Percentiles rank a stretch among this genome's conserved stretches.
phyloP scores from a whole-genome alignment of 2,329 filamentous ascomycete genomes.

The Laburnicola sp. region DNA sequence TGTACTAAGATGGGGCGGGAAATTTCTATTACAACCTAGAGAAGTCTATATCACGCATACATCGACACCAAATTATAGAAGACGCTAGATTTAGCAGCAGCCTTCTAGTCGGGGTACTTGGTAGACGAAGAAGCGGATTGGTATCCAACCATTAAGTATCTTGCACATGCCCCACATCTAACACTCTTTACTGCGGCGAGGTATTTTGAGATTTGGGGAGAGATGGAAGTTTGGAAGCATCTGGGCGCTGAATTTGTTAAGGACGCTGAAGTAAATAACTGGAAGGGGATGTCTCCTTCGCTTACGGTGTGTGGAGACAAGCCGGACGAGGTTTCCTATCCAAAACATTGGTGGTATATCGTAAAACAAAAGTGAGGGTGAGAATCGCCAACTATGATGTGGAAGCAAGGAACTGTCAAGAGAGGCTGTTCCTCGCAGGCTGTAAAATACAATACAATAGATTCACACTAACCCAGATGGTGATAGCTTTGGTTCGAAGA shows the following conservation, averaged over 20 bases:
- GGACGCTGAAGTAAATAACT: slow-evolving; percentile 12
- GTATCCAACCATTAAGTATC: slow-evolving; percentile 11
- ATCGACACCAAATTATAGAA: slow-evolving; percentile 5
- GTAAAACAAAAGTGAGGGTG: slow-evolving; percentile 6
- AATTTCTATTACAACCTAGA: slow-evolving; percentile 3
- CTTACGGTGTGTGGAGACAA: slow-evolving; percentile 7
- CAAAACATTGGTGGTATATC: slow-evolving; percentile 11
- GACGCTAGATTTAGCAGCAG: slow-evolving; percentile 10
- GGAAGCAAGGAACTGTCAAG: too few species aligned
- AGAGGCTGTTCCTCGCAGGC: too few species aligned
- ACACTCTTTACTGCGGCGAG: slow-evolving; percentile 10
- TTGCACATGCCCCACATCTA: slow-evolving; percentile 8
- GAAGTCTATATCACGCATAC: slow-evolving; percentile 9
- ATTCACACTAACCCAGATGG: too few species aligned
- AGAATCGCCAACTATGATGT: too few species aligned
- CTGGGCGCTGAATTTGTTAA: slow-evolving; percentile 8
- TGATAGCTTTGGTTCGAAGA: too few species aligned
- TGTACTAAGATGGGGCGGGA: slow-evolving; percentile 6
- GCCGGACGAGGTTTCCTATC: slow-evolving; percentile 8
- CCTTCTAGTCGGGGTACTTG: slow-evolving; percentile 7
- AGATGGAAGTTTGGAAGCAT: slow-evolving; percentile 10
- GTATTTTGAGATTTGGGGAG: slow-evolving; percentile 7
- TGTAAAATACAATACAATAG: too few species aligned
- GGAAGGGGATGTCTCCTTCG: slow-evolving; percentile 11
- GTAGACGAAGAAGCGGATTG: slow-evolving; percentile 8